Conservation (phyloP, 371 early-diverging fungal species). For the Mucor circinelloides region DNA sequence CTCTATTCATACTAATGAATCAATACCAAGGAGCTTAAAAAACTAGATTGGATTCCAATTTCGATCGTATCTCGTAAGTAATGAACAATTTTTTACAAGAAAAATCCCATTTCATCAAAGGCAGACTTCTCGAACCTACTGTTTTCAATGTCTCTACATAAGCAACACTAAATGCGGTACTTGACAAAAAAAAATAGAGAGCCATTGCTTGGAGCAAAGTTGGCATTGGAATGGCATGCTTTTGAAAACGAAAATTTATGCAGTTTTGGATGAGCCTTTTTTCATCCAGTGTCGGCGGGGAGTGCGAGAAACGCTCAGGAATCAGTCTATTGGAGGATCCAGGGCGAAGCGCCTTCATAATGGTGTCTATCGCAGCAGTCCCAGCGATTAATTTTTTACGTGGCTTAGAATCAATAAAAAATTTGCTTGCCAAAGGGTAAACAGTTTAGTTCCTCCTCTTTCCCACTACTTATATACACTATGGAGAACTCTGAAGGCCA, state of each 20-base stretch:
- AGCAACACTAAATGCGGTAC: too few species aligned
- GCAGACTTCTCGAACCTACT: too few species aligned
- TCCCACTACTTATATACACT: conserved; percentile 26
- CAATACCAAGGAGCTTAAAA: neutral
- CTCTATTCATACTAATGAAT: neutral
- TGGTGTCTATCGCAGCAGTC: neutral
- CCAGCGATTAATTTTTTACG: conserved; percentile 4
- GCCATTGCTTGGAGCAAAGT: too few species aligned
- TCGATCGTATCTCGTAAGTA: too few species aligned
- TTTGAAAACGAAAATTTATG: neutral
- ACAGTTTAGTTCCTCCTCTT: conserved; percentile 24
- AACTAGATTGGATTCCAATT: neutral
- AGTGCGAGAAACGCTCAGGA: neutral
- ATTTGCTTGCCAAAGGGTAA: conserved; percentile 15
- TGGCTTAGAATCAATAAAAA: conserved; percentile 30
- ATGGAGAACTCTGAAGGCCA: conserved; percentile 76
- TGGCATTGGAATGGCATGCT: neutral
- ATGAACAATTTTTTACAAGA: too few species aligned
- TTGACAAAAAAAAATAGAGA: too few species aligned
- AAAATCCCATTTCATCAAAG: too few species aligned
- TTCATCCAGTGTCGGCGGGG: neutral
- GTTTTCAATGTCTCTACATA: too few species aligned
- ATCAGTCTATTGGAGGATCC: neutral
- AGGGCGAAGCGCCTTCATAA: neutral
- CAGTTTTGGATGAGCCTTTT: neutral